phyloP scores from a whole-genome alignment of 2,329 filamentous ascomycete genomes.

The Aspergillus ibericus region DNA sequence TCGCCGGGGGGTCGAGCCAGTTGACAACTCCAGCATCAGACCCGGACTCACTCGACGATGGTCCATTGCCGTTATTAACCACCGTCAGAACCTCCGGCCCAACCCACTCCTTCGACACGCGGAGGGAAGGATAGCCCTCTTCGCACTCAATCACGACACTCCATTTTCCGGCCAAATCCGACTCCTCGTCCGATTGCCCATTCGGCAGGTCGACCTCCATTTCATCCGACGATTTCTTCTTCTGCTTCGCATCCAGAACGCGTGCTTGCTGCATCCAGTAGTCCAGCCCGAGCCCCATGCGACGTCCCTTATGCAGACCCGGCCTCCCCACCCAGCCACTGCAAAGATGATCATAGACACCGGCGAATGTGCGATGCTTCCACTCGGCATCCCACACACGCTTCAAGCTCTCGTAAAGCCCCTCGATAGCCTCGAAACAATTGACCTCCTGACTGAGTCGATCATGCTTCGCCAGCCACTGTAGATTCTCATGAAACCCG shows the following conservation, averaged over 20 bases:
- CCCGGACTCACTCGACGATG: conserved; percentile 21
- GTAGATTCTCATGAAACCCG: conserved; percentile 45
- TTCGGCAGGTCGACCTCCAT: conserved; percentile 35
- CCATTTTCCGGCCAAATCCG: conserved; percentile 31
- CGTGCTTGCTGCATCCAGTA: conserved; percentile 45
- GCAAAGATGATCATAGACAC: conserved; percentile 43
- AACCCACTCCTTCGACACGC: conserved; percentile 47
- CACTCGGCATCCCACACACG: conserved; percentile 46
- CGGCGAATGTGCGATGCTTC: conserved; percentile 29
- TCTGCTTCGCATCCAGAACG: conserved; percentile 32
- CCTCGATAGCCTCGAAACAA: conserved; percentile 49
- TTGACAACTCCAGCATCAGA: conserved; percentile 35
- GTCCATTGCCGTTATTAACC: conserved; percentile 25
- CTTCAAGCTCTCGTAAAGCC: conserved; percentile 43
- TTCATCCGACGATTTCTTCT: conserved; percentile 26
- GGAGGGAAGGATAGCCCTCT: conserved; percentile 45
- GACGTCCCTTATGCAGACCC: conserved; percentile 39
- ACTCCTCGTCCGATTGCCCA: conserved; percentile 18
- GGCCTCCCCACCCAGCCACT: conserved; percentile 44
- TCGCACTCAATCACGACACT: conserved; percentile 46
- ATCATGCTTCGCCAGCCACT: conserved; percentile 47
- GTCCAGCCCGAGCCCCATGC: conserved; percentile 43
- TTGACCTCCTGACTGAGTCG: conserved; percentile 47
- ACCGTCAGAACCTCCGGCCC: conserved; percentile 35
- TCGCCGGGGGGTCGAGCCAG: conserved; percentile 41